A percentile compares a stretch with the other conserved stretches of the same genome.
These are phyloP conservation scores for Forsythia viridissima DNA, from an alignment of 257 asterid genomes.

Conservation along the genomic window DNA sequence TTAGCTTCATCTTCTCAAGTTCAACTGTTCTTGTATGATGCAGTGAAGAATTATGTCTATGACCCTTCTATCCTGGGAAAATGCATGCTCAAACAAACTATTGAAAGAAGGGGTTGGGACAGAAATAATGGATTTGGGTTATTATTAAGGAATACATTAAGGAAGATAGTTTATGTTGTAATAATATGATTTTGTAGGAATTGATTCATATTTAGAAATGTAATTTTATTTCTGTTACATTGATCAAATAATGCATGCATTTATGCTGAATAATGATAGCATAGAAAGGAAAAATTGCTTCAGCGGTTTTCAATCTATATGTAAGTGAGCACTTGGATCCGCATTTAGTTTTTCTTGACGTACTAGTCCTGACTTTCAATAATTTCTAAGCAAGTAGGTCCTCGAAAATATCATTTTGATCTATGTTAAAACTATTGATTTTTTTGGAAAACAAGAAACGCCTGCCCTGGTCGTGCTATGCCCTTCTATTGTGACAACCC, in stretches of 20 bases:
- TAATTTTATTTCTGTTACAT: background rate
- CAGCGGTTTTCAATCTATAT: background rate
- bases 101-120: background rate
- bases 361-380: too few species aligned
- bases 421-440: too few species aligned
- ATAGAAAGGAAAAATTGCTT: background rate
- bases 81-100: slow-evolving; percentile 2
- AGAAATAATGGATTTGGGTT: background rate
- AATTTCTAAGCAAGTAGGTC: too few species aligned
- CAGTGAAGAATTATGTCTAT: background rate
- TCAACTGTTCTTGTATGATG: slow-evolving; percentile 5
- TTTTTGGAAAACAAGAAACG: too few species aligned
- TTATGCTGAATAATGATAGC: slow-evolving; percentile 4
- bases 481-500: background rate
- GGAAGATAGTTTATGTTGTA: background rate
- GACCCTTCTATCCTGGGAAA: background rate
- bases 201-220: slow-evolving; percentile 8
- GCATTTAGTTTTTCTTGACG: too few species aligned
- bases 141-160: background rate
- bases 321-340: background rate
- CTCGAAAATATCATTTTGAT: too few species aligned
- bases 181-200: background rate
- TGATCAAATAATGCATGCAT: background rate
- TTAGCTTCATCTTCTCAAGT: slow-evolving; percentile 21
- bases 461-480: too few species aligned